These are phyloP conservation scores for Spongospora subterranea DNA, from an alignment of 208 protist genomes.

Conservation along the genomic window DNA sequence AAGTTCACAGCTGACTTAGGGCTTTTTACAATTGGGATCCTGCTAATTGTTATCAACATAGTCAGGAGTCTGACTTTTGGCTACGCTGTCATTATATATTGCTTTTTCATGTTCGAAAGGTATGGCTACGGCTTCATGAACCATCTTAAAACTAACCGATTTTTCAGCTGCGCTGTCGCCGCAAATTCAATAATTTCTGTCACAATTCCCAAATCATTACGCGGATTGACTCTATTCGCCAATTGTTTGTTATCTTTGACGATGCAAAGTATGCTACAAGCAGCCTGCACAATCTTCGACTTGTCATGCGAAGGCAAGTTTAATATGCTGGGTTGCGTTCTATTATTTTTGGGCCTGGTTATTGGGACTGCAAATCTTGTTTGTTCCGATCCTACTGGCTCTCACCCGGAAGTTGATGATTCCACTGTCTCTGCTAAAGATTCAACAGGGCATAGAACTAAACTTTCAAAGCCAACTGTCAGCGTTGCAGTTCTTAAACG, in stretches of 20 bases:
- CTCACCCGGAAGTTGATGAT: too few species aligned
- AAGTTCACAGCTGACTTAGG: too few species aligned
- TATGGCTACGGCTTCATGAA: too few species aligned
- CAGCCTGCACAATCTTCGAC: background rate
- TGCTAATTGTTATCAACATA: background rate
- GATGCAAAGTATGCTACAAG: background rate
- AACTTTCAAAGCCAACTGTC: too few species aligned
- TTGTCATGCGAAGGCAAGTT: background rate
- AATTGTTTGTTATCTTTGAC: background rate
- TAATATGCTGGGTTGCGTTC: background rate
- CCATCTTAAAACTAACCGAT: too few species aligned
- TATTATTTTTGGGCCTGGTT: too few species aligned
- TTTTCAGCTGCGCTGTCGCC: background rate
- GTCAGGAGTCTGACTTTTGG: background rate
- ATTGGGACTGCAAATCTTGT: too few species aligned
- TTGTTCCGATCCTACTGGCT: too few species aligned
- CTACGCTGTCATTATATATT: background rate
- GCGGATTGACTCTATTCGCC: background rate
- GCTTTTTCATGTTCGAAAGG: background rate
- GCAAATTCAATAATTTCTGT: conserved; percentile 42
- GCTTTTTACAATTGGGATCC: background rate
- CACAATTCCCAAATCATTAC: background rate
- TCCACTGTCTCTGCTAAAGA: too few species aligned
- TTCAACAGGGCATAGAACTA: too few species aligned
- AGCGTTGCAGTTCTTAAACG: too few species aligned